A percentile compares a stretch with the other conserved stretches of the same genome.
phyloP scores from a whole-genome alignment of 345 rosid species.

The Carallia brachiata region DNA sequence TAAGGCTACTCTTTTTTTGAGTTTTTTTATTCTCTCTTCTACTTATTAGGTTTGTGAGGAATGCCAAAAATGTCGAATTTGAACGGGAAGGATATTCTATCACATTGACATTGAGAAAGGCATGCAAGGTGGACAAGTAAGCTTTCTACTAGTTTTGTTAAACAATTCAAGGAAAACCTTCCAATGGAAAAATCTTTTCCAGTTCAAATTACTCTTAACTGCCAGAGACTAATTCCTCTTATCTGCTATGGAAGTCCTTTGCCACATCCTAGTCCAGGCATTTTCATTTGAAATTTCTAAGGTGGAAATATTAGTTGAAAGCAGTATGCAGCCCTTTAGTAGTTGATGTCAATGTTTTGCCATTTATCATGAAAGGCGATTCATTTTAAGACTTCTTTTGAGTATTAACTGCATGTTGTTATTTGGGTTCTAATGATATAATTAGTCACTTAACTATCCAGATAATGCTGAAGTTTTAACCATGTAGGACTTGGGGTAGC shows the following conservation, averaged over 20 bases:
- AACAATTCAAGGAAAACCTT: neutral
- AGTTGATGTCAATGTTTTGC: too few relatives aligned
- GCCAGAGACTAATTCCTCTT: neutral
- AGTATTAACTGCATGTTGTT: too few relatives aligned
- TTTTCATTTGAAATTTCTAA: neutral
- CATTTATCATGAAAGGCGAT: too few relatives aligned
- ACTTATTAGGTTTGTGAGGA: slow-evolving; percentile 78
- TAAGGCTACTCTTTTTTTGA: neutral
- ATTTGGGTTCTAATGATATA: too few relatives aligned
- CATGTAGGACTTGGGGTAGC: too few relatives aligned
- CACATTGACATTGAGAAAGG: slow-evolving; percentile 98
- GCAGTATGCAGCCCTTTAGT: too few relatives aligned
- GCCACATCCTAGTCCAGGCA: neutral
- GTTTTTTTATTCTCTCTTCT: neutral
- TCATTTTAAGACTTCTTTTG: too few relatives aligned
- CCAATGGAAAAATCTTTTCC: neutral
- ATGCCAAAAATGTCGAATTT: slow-evolving; percentile 86
- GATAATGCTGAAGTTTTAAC: too few relatives aligned
- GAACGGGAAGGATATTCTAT: slow-evolving; percentile 81
- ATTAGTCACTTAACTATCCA: too few relatives aligned
- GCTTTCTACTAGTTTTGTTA: slow-evolving; percentile 10
- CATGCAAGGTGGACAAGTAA: slow-evolving; percentile 97
- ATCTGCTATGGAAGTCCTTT: neutral
- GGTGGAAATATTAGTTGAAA: neutral
- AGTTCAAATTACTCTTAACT: neutral